Base-by-base conservation (phyloP, 129 eudicot species). In the Artemisia annua region DNA sequence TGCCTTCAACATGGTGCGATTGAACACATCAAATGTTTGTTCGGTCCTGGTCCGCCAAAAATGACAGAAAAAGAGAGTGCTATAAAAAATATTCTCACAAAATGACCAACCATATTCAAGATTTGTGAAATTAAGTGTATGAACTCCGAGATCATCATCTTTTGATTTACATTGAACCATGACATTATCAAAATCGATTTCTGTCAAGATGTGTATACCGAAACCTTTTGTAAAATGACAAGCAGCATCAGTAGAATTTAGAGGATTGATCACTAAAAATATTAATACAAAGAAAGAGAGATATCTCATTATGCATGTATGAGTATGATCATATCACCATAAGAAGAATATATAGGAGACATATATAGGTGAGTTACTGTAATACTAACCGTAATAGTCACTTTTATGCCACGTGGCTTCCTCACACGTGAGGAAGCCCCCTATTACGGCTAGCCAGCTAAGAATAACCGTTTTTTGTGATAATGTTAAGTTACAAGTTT, bases 21-120 rank as follows among this genome's bases (percentile, higher is more conserved):
- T 77, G 70, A 77, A 77, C 70, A 69, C 75, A 1, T 69, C 32
- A 52, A 77, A 77, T 22, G 71, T 28, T 51, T 60, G 75, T 60
- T 77, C 48, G 22, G 32, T 44, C 43, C 15, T 68, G 10, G 14
- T 19, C n/a, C 81, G 56, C 49, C 46, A 49, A 20, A 77, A 77
- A 44, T 51, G 57, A 51, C 81, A 77, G 46, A 7, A 48, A 69
- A 17, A 77, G 24, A 77, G 70, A 61, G 81, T 69, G 57, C 48
- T 69, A 10, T 43, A 44, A 2, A 50, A 0, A 35, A 15, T 0
- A 69, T 77, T 77, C 53, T 69, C 81, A 1, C 81, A 77, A 13
- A 69, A 77, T 5, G 64, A 18, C 81, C 75, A 77, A 3, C 76
- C 26, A 24, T 24, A 24, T 24, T 24, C 26, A 24, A 24, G 26